Evolutionary conservation across 2,329 filamentous ascomycete genomes (phyloP), one percentile per base, ranked within the genome.

Genomic region (Fusarium ramigenum): DNA sequence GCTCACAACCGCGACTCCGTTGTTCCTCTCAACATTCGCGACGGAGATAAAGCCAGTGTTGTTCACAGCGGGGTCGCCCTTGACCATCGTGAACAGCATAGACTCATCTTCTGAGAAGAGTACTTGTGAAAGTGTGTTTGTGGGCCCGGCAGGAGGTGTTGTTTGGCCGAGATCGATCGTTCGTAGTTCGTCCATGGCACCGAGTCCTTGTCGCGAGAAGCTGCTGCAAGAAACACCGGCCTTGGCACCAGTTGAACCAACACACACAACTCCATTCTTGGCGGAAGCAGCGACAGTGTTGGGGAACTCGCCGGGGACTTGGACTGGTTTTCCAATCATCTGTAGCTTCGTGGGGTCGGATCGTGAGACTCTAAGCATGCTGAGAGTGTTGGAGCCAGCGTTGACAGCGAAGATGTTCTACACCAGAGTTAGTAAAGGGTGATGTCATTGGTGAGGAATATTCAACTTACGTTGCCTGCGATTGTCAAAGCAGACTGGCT

Each of bases 101-200:
- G 78, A 80, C 69, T 88, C 84, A 59, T 92, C 88, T 0, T 79
- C 79, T 2, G 87, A 88, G 80, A 91, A 92, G 77, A 91, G 88
- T 0, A 86, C 83, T 12, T 92, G 89, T 0, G 89, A 90, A 6
- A 91, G 84, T 0, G 87, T 90, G 78, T 90, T 90, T 5, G 82
- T 79, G 0, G 90, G 89, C 0, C 89, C 90, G 0, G 82, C 78
- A 0, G 90, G 89, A 1, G 90, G 90, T 0, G 87, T 91, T 0
- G 84, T 85, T 76, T 92, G 90, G 3, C 81, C 79, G 2, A 92
- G 75, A 18, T 86, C 82, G 65, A 91, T 86, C 0, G 81, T 62
- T 0, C 86, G 83, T 0, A 87, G 82, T 3, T 62, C 78, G 62
- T 89, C 87, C 78, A 88, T 83, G 9, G 80, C 70, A 0, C 70